Conservation (phyloP, 306 rosid genomes). For the Prunus armeniaca region DNA sequence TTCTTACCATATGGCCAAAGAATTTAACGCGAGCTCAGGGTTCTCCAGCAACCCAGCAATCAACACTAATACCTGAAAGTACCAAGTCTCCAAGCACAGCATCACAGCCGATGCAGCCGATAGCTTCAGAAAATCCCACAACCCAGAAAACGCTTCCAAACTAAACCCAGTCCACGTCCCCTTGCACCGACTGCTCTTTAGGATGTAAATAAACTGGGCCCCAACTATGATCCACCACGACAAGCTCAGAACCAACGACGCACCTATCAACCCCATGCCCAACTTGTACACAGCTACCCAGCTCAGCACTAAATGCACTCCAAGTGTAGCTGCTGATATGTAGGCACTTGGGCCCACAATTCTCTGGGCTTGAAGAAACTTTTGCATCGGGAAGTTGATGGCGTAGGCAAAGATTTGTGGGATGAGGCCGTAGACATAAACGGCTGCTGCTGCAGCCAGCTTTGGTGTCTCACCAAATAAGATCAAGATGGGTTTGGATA, state of each 20-base stretch:
- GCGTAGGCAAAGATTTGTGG: slow-evolving; percentile 81
- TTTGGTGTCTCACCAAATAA: slow-evolving; percentile 33
- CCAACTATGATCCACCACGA: slow-evolving; percentile 77
- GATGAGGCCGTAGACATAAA: slow-evolving; percentile 66
- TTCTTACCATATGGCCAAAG: slow-evolving; percentile 61
- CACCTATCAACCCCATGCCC: slow-evolving; percentile 58
- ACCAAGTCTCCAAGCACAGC: slow-evolving; percentile 79
- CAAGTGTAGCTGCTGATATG: slow-evolving; percentile 47
- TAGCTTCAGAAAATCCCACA: slow-evolving; percentile 46
- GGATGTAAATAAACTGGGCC: slow-evolving; percentile 50
- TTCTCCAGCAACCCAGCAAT: slow-evolving; percentile 61
- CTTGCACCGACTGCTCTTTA: slow-evolving; percentile 25
- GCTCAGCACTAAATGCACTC: slow-evolving; percentile 39
- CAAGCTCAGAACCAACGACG: slow-evolving; percentile 53
- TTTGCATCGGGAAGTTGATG: slow-evolving; percentile 73
- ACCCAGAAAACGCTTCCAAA: slow-evolving; percentile 44
- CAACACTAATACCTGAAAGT: slow-evolving; percentile 59
- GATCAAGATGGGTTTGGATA: slow-evolving; percentile 46
- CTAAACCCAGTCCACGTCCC: slow-evolving; percentile 56
- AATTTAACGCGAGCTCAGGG: slow-evolving; percentile 59
- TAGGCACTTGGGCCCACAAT: slow-evolving; percentile 61
- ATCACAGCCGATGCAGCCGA: slow-evolving; percentile 73
- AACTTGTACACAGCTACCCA: slow-evolving; percentile 52
- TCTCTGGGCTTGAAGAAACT: slow-evolving; percentile 72
- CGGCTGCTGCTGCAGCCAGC: slow-evolving; percentile 46